Conservation (phyloP, 1,139 yeast genomes). For the Hyphopichia pseudoburtonii region DNA sequence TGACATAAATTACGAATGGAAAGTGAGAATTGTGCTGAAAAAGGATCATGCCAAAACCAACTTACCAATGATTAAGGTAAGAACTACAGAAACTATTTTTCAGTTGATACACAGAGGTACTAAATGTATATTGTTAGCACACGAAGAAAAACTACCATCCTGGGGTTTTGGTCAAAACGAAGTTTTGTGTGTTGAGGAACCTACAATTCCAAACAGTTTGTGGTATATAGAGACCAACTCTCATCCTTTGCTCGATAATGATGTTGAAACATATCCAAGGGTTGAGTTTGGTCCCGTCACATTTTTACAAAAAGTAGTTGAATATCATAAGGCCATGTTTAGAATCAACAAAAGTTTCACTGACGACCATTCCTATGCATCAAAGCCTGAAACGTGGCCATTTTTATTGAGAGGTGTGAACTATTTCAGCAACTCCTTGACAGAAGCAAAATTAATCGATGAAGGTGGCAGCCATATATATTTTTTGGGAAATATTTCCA, state of each 20-base stretch:
- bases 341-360: constrained; percentile 27
- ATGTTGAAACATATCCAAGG: constrained; percentile 23
- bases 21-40: constrained; percentile 33
- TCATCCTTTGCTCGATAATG: constrained; percentile 47
- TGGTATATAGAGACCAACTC: constrained; percentile 66
- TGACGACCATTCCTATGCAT: constrained; percentile 26
- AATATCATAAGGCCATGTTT: constrained; percentile 38
- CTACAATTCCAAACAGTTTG: constrained; percentile 55
- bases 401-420: constrained; percentile 33
- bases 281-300: constrained; percentile 24
- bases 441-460: constrained; percentile 14
- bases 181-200: constrained; percentile 69
- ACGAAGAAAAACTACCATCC: constrained; percentile 58
- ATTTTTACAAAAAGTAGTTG: constrained; percentile 30
- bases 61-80: constrained; percentile 39
- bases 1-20: constrained; percentile 55
- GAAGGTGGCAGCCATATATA: constrained; percentile 33
- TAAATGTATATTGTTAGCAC: constrained; percentile 62
- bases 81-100: constrained; percentile 57
- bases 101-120: constrained; percentile 60
- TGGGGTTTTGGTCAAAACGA: constrained; percentile 77
- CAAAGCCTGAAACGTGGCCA: constrained; percentile 43
- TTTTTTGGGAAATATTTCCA: constrained; percentile 35
- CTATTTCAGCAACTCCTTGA: constrained; percentile 23
- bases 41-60: constrained; percentile 28